Evolutionary conservation across 2,329 filamentous ascomycete species (phyloP), one percentile per base, ranked within the genome.

Genomic region (Clarireedia homoeocarpa): DNA sequence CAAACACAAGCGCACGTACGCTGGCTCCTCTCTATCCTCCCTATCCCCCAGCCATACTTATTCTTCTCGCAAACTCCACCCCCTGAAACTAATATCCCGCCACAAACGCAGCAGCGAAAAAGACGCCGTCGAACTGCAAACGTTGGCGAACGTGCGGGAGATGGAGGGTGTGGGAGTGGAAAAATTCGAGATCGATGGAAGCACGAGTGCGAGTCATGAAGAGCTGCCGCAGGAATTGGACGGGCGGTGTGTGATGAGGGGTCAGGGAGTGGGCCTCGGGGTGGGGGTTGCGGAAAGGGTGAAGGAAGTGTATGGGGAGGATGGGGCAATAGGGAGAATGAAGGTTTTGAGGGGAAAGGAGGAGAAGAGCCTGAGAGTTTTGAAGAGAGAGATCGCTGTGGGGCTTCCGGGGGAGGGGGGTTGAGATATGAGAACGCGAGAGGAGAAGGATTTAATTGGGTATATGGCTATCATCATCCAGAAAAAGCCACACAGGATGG

Each of bases 111-210:
- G 27, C 27, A 30, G 10, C 14, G 17, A 38, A n/a, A 20, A 54
- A 30, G 39, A 14, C 3, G 30, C 36, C 17, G 14, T 49, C 5
- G 45, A 54, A 36, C 45, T 54, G n/a, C 44, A 54, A 42, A 40
- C 44, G 3, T 30, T 24, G 26, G 34, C 44, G 6, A 54, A 54
- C 39, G 14, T 30, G 12, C 45, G 40, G 39, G 52, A 54, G 44
- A 34, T 54, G 45, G 45, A 54, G 24, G 52, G 27, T 10, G 4
- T 30, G 27, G 7, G 45, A 5, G 17, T 34, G 5, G 34, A 34
- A 30, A 54, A 54, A n/a, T 54, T 39, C 30, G 52, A 54, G n/a
- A 30, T 54, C 44, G 23, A 54, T n/a, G 45, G n/a, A 3, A 24
- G 10, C 10, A 30, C 27, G 6, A 30, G 3, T 30, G 27, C 27